phyloP scores from a whole-genome alignment of 169 alveolate species.

The Miamiensis avidus region DNA sequence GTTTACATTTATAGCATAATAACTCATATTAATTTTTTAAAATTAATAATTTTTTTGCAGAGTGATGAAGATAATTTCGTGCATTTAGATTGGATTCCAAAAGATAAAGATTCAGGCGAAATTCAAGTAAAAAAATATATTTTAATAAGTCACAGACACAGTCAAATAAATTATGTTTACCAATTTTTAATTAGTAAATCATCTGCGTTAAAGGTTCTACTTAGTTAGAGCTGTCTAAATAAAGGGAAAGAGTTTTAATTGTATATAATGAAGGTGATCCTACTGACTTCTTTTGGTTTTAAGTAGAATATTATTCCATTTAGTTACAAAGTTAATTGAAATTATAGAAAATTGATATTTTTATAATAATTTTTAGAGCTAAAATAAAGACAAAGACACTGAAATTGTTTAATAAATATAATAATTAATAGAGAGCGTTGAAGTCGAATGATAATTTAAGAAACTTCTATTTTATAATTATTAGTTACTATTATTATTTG shows the following conservation, averaged over 20 bases:
- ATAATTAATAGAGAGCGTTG: neutral
- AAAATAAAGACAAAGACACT: neutral
- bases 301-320: neutral
- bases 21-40: neutral
- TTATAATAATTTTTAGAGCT: neutral
- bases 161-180: too few species aligned
- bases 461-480: too few species aligned
- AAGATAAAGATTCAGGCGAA: neutral
- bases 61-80: neutral
- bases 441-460: neutral
- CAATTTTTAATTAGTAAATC: neutral
- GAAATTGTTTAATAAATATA: neutral
- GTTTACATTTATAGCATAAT: neutral
- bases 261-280: neutral
- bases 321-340: too few species aligned
- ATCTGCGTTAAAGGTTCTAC: neutral
- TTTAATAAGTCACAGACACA: neutral
- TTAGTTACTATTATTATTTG: too few species aligned
- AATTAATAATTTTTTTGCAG: too few species aligned
- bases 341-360: too few species aligned
- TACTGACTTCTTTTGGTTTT: neutral
- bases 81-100: neutral
- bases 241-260: neutral
- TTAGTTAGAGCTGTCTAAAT: neutral
- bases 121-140: too few species aligned